phyloP scores from a whole-genome alignment of 768 basidiomycete genomes.

The Naganishia friedmannii region DNA sequence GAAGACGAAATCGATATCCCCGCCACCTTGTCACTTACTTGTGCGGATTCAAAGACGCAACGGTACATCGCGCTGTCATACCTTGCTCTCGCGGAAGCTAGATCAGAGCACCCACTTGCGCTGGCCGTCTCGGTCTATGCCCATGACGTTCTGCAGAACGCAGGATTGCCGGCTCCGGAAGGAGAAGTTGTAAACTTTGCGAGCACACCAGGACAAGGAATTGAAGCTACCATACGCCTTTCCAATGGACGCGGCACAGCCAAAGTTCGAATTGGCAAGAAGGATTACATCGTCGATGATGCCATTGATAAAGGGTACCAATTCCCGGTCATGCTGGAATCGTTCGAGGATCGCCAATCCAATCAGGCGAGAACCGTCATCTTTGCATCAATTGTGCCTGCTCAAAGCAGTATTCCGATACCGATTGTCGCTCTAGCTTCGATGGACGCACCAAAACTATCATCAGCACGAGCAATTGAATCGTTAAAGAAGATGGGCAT shows the following conservation, averaged over 20 bases:
- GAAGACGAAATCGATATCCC: slow-evolving; percentile 40
- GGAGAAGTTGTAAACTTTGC: slow-evolving; percentile 72
- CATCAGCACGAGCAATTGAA: slow-evolving; percentile 74
- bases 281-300: slow-evolving; percentile 59
- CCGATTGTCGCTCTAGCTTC: slow-evolving; percentile 72
- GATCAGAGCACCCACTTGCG: slow-evolving; percentile 93
- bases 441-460: slow-evolving; percentile 79
- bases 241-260: slow-evolving; percentile 50
- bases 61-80: slow-evolving; percentile 64
- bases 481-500: slow-evolving; percentile 86
- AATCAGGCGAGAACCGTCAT: slow-evolving; percentile 77
- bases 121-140: slow-evolving; percentile 85
- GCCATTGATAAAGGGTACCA: slow-evolving; percentile 35
- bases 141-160: slow-evolving; percentile 43
- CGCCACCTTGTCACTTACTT: slow-evolving; percentile 41
- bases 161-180: slow-evolving; percentile 56
- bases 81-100: slow-evolving; percentile 79
- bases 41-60: slow-evolving; percentile 43
- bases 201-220: slow-evolving; percentile 82
- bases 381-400: slow-evolving; percentile 65
- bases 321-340: slow-evolving; percentile 61
- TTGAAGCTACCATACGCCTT: slow-evolving; percentile 66
- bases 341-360: slow-evolving; percentile 71
- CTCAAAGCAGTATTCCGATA: slow-evolving; percentile 42
- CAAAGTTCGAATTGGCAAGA: slow-evolving; percentile 65